phyloP scores from a whole-genome alignment of 495 filamentous ascomycete genomes.

The Daldinia decipiens region DNA sequence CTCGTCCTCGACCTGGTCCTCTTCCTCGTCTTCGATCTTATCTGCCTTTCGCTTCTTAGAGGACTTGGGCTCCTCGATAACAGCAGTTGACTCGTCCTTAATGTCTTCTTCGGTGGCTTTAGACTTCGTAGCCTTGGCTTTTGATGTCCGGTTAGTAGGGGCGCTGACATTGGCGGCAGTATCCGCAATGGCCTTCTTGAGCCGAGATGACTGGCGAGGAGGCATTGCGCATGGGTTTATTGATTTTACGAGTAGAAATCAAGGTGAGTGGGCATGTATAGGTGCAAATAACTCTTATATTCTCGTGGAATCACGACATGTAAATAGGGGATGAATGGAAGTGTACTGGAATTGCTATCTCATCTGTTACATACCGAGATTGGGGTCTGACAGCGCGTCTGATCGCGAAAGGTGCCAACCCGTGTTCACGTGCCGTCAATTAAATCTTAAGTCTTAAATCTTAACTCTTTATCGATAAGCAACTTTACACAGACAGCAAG shows the following conservation, averaged over 20 bases:
- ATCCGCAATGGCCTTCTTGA: slow-evolving; percentile 28
- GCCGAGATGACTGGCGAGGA: slow-evolving; percentile 36
- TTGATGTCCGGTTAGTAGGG: slow-evolving; percentile 9
- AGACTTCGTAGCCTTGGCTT: slow-evolving; percentile 38
- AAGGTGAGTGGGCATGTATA: slow-evolving; percentile 1
- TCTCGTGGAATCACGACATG: slow-evolving; percentile 1
- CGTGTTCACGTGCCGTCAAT: slow-evolving; percentile 40
- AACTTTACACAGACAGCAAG: not conserved
- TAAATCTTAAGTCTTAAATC: too few relatives aligned
- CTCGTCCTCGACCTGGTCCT: slow-evolving; percentile 42
- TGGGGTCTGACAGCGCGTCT: slow-evolving; percentile 23
- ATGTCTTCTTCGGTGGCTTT: slow-evolving; percentile 34
- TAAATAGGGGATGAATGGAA: slow-evolving; percentile 2
- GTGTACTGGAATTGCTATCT: too few relatives aligned
- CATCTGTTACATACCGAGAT: slow-evolving; percentile 2
- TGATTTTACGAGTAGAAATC: not conserved
- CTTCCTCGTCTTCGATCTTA: slow-evolving; percentile 39
- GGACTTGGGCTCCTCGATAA: slow-evolving; percentile 28
- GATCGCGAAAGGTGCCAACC: slow-evolving; percentile 25
- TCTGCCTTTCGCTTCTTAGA: slow-evolving; percentile 52
- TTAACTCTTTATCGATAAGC: slow-evolving; percentile 25
- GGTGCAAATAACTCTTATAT: not conserved
- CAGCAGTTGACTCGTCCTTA: slow-evolving; percentile 4
- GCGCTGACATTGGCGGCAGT: slow-evolving; percentile 19
- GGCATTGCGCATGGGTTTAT: slow-evolving; percentile 33